Evolutionary conservation across 306 rosid species (phyloP).

Genomic region (Betula pendula): DNA sequence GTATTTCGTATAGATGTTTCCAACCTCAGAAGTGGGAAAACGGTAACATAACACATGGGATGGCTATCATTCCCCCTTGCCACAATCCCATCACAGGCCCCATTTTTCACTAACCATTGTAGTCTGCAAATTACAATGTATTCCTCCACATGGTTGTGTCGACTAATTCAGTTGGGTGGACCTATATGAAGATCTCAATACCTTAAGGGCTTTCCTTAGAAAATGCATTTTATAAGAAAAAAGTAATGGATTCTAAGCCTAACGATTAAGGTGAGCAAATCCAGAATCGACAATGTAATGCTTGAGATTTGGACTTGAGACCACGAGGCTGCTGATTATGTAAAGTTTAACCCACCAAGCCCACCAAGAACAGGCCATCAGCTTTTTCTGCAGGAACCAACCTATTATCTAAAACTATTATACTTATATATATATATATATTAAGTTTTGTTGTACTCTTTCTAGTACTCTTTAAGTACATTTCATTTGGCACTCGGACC

Average conservation of each 20-base stretch:
- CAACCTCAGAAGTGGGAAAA: constrained; percentile 30
- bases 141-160: constrained; percentile 60
- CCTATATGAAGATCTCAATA: constrained; percentile 15
- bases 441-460: constrained; percentile 18
- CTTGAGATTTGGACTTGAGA: neutral
- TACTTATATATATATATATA: neutral
- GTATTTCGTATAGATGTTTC: constrained; percentile 23
- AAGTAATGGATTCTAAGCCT: neutral
- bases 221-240: neutral
- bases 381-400: neutral
- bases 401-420: constrained; percentile 9
- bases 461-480: constrained; percentile 3
- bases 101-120: constrained; percentile 37
- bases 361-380: constrained; percentile 1
- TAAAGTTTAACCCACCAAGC: neutral
- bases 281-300: neutral
- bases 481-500: too few species aligned
- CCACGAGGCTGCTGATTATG: neutral
- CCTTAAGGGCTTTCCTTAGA: neutral
- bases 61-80: constrained; percentile 36
- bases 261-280: neutral
- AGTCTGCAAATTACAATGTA: constrained; percentile 26
- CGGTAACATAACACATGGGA: constrained; percentile 61
- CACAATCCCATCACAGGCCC: constrained; percentile 38
- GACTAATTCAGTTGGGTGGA: constrained; percentile 30